These are phyloP conservation scores for Lobosporangium transversale DNA, from an alignment of 192 early-diverging fungal genomes.

Conservation along the genomic window DNA sequence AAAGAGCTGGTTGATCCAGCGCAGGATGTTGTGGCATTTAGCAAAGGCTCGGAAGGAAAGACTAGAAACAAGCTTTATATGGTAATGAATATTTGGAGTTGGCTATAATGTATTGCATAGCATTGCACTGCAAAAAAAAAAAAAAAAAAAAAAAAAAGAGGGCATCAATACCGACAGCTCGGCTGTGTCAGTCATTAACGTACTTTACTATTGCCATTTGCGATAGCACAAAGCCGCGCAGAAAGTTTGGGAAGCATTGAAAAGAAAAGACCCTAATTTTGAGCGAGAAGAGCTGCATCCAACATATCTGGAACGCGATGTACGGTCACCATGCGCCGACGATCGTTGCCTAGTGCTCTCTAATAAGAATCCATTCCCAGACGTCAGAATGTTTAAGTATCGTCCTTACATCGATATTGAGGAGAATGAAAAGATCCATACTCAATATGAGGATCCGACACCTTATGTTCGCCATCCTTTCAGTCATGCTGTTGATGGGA, in stretches of 20 bases:
- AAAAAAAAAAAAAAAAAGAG: no score
- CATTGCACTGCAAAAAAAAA: no score
- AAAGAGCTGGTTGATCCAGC: constrained; percentile 47
- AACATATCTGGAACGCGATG: constrained; percentile 53
- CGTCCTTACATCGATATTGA: constrained; percentile 60
- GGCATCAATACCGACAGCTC: no score
- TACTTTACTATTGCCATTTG: no score
- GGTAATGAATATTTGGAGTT: constrained; percentile 26
- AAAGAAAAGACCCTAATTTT: constrained; percentile 27
- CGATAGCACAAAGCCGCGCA: constrained; percentile 58
- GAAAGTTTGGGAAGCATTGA: constrained; percentile 49
- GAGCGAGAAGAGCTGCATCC: constrained; percentile 55
- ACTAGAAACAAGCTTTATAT: constrained; percentile 62
- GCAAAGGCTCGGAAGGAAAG: constrained; percentile 52
- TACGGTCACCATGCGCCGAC: constrained; percentile 59
- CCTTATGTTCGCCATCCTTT: constrained; percentile 53
- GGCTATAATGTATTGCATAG: background rate
- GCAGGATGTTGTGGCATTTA: constrained; percentile 54
- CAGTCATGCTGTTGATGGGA: constrained; percentile 61
- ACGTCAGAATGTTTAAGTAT: constrained; percentile 58
- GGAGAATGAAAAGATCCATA: constrained; percentile 57
- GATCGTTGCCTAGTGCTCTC: constrained; percentile 65
- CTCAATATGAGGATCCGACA: constrained; percentile 52
- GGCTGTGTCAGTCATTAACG: no score
- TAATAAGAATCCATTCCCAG: constrained; percentile 61